Conservation (phyloP, 2,329 filamentous ascomycete species). For the Zalaria obscura region DNA sequence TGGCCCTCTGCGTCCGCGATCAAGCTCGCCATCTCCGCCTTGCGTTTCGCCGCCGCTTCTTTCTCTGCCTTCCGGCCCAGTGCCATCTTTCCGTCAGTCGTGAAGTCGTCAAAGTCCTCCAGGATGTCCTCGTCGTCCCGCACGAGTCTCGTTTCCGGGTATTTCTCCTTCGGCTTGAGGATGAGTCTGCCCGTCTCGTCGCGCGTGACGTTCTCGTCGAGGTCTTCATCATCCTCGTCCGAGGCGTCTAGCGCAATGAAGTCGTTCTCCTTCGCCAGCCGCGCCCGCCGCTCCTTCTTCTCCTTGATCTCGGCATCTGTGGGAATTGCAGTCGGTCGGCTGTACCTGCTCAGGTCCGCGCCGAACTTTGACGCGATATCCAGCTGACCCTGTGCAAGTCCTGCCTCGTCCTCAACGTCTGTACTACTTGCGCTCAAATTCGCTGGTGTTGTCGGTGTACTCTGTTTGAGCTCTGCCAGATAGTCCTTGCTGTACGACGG, state of each 20-base stretch:
- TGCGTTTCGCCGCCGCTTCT: constrained; percentile 49
- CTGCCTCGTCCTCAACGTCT: constrained; percentile 26
- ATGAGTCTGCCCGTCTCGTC: constrained; percentile 31
- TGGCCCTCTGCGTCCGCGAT: constrained; percentile 66
- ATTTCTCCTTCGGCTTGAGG: constrained; percentile 44
- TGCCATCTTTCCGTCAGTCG: constrained; percentile 64
- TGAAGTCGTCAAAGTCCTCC: constrained; percentile 82
- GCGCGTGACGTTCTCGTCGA: constrained; percentile 22
- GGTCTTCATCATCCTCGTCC: constrained; percentile 25
- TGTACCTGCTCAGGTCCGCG: constrained; percentile 20
- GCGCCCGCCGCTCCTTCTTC: constrained; percentile 78
- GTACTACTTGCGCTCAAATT: constrained; percentile 29
- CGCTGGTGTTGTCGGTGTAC: constrained; percentile 70
- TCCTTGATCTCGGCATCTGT: constrained; percentile 76
- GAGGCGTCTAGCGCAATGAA: constrained; percentile 46
- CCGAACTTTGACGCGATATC: constrained; percentile 45
- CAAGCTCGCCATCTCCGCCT: constrained; percentile 67
- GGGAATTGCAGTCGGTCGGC: constrained; percentile 42
- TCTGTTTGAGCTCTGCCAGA: constrained; percentile 70
- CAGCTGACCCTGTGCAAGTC: constrained; percentile 30
- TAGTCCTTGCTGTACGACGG: constrained; percentile 80
- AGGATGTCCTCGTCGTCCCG: constrained; percentile 83
- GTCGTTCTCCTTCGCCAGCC: constrained; percentile 56
- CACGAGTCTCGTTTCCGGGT: constrained; percentile 54
- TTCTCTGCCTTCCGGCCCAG: constrained; percentile 67